Evolutionary conservation across 176 grass and related monocot species (phyloP), one percentile per base, ranked within the genome.

Genomic region (Ananas comosus): DNA sequence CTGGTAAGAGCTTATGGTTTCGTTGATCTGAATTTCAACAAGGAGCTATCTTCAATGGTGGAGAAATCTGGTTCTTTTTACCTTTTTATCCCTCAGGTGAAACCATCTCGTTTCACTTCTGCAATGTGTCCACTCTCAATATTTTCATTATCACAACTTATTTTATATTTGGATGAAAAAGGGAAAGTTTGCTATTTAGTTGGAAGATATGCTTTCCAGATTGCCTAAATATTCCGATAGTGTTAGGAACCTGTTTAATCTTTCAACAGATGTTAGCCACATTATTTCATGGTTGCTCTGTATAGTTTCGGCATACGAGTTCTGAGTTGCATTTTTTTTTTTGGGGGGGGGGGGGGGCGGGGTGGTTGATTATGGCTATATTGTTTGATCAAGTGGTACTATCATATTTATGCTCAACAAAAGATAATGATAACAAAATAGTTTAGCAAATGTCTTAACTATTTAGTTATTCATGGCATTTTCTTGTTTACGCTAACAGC

Each of bases 71-170:
- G 53, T 74, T 92, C 83, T 50, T 97, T 87, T 81, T 90, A 74
- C 78, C 76, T 97, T 65, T 97, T 92, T 72, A 85, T 97, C 67
- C 93, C 93, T 64, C 86, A 90, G 86, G 93, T 97, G 83, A 77
- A 48, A 65, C 48, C 74, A 65, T 3, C n/a, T 52, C 12, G 13
- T 48, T 0, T 72, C 28, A 75, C 49, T 27, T 57, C 73, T 81
- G 9, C 58, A 1, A 80, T 69, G 33, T 79, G 10, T 66, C 64
- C 10, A 78, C 17, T 66, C 17, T 66, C 64, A 74, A 74, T 70
- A 53, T 18, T 75, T 13, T 65, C 53, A 70, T 81, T 53, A 49
- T 57, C 3, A 64, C 13, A 48, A 76, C 9, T 64, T 25, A 53
- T 72, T 80, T 63, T 59, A 58, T 27, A 23, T 77, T 70, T 13